These are phyloP conservation scores for Termitomyces titanicus DNA, from an alignment of 768 basidiomycete species.

Conservation along the genomic window DNA sequence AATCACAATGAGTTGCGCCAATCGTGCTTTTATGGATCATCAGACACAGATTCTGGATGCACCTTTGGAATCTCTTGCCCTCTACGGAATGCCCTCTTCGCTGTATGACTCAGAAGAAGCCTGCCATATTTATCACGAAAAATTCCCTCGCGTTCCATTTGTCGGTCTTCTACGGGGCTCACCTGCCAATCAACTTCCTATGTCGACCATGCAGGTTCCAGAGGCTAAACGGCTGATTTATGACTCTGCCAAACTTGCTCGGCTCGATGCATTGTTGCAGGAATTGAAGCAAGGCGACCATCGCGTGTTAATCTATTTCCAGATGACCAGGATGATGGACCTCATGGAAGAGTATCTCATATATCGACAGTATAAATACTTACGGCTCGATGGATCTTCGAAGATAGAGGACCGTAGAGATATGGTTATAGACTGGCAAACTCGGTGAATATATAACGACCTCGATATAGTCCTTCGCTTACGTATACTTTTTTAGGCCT, in stretches of 20 bases:
- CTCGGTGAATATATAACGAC: slow-evolving; percentile 54
- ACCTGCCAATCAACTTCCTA: slow-evolving; percentile 69
- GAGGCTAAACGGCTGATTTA: slow-evolving; percentile 93
- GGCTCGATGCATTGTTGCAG: slow-evolving; percentile 83
- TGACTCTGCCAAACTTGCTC: slow-evolving; percentile 94
- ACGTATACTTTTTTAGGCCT: slow-evolving; percentile 43
- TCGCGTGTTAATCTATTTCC: slow-evolving; percentile 95
- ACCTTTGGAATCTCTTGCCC: slow-evolving; percentile 66
- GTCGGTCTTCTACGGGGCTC: slow-evolving; percentile 68
- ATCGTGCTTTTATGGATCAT: slow-evolving; percentile 76
- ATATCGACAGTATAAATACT: slow-evolving; percentile 93
- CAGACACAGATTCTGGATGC: slow-evolving; percentile 60
- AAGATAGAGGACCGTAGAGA: slow-evolving; percentile 95
- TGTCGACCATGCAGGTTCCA: slow-evolving; percentile 86
- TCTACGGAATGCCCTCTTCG: slow-evolving; percentile 81
- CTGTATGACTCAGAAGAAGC: slow-evolving; percentile 56
- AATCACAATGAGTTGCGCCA: slow-evolving; percentile 65
- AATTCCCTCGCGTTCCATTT: slow-evolving; percentile 59
- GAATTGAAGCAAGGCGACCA: slow-evolving; percentile 93
- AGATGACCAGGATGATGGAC: slow-evolving; percentile 99
- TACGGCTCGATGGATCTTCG: slow-evolving; percentile 89
- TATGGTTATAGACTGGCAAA: slow-evolving; percentile 99
- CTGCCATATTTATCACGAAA: slow-evolving; percentile 39
- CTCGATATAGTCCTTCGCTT: background rate
- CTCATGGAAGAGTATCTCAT: slow-evolving; percentile 98